Conservation (phyloP, 306 rosid species). For the Myrica gale region DNA sequence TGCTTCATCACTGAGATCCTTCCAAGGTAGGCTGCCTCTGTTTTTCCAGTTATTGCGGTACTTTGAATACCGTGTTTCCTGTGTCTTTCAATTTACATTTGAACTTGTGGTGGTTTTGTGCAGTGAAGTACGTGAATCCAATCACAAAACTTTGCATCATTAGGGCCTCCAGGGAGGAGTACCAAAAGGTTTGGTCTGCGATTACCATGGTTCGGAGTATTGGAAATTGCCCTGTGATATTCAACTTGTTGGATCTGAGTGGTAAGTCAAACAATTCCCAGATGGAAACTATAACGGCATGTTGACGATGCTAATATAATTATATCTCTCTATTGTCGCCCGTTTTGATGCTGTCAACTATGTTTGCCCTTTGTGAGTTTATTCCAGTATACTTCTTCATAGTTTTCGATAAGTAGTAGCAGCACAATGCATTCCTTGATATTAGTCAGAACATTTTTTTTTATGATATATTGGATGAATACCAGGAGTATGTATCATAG, state of each 20-base stretch:
- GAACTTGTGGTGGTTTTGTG: conserved; percentile 12
- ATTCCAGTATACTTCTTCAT: background rate
- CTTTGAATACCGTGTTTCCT: background rate
- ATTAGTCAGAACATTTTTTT: background rate
- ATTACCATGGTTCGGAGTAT: conserved; percentile 69
- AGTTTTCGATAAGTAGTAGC: background rate
- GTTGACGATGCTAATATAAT: background rate
- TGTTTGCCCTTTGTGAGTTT: background rate
- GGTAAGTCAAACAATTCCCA: conserved; percentile 43
- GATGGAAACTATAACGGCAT: background rate
- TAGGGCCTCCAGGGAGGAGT: conserved; percentile 67
- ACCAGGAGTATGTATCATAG: background rate
- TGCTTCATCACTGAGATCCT: conserved; percentile 70
- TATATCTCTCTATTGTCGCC: background rate
- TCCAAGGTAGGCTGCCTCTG: conserved; percentile 45
- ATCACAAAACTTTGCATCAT: conserved; percentile 73
- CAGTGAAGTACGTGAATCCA: conserved; percentile 77
- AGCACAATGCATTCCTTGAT: background rate
- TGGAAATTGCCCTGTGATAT: conserved; percentile 56
- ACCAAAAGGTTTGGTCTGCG: conserved; percentile 74
- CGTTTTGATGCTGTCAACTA: background rate
- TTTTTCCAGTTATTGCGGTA: background rate
- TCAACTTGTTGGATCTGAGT: conserved; percentile 62
- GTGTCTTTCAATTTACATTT: background rate
- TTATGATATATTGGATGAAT: background rate